These are phyloP conservation scores for Dactylellina leptospora DNA, from an alignment of 2,329 filamentous ascomycete species.

Conservation along the genomic window DNA sequence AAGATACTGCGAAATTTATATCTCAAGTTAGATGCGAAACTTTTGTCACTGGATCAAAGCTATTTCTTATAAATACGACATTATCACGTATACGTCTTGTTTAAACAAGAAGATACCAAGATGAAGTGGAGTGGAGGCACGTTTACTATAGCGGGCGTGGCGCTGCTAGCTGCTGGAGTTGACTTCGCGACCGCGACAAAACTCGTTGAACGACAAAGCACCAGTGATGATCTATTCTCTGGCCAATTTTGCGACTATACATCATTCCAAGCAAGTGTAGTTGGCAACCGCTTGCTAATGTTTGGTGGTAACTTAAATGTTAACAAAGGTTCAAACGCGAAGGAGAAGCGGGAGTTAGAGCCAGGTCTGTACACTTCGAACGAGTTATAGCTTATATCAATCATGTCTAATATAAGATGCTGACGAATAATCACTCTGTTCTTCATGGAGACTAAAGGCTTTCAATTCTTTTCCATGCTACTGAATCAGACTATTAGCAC, in stretches of 20 bases:
- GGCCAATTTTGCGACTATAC: constrained; percentile 51
- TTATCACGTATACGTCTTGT: too few relatives aligned
- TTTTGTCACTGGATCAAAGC: too few relatives aligned
- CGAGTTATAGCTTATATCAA: background rate
- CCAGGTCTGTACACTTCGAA: constrained; percentile 21
- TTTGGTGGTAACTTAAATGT: constrained; percentile 51
- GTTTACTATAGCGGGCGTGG: constrained; percentile 2
- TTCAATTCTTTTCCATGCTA: constrained; percentile 51
- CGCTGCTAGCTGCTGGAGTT: constrained; percentile 9
- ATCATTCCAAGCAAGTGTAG: constrained; percentile 50
- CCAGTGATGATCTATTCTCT: constrained; percentile 27
- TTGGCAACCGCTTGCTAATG: constrained; percentile 39
- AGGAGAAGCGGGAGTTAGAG: constrained; percentile 45
- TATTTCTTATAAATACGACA: too few relatives aligned
- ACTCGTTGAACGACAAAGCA: constrained; percentile 33
- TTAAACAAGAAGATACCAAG: constrained; percentile 6
- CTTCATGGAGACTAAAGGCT: too few relatives aligned
- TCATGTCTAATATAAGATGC: background rate
- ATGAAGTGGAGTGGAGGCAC: constrained; percentile 15
- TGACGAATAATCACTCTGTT: background rate
- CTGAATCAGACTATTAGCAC: constrained; percentile 45
- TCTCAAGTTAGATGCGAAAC: too few relatives aligned
- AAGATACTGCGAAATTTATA: too few relatives aligned
- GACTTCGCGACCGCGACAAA: constrained; percentile 2
- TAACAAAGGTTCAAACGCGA: constrained; percentile 36